Evolutionary conservation across 495 filamentous ascomycete species (phyloP), one percentile per base, ranked within the genome.

Genomic region (Astrothelium macrocarpum): DNA sequence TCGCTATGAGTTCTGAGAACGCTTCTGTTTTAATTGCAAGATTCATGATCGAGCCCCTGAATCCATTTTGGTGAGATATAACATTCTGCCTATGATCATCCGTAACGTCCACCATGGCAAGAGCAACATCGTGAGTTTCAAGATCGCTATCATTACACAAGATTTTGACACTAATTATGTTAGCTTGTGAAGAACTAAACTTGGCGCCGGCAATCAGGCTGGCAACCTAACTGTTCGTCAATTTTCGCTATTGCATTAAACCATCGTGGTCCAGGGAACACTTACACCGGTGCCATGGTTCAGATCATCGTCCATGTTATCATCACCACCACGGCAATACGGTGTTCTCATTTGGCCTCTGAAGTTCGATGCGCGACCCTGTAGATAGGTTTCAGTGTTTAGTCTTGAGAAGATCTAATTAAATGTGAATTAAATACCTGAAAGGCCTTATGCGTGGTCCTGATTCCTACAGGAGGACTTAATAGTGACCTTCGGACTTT

Each of bases 321-420:
- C 9, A 29, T 29, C 25, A 25, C 49, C 49, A 16, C 49, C 25
- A 28, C 16, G 23, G 20, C 49, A 56, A 16, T 56, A 56, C 11
- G 49, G 49, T 3, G 49, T 56, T 12, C 23, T 56, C 2, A 25
- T 56, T 29, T 25, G 49, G 20, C 29, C 29, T 29, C 20, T 26
- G 29, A 56, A 56, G 25, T 56, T 56, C 10, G 49, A 56, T 29
- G 49, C 49, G 25, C 49, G 49, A 56, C 49, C 49, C 49, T 56
- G 20, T 29, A 28, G 25, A 29, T 29, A 29, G 0, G n/a, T n/a
- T 10, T 3, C 20, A 12, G 7, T 16, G 9, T 9, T 16, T 9
- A 29, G 2, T 20, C 29, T 9, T 26, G 23, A 1, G 7, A 28
- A 2, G 20, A n/a, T n/a, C n/a, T n/a, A n/a, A n/a, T n/a, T n/a